These are phyloP conservation scores for Fragaria iinumae DNA, from an alignment of 306 rosid species.

Conservation along the genomic window DNA sequence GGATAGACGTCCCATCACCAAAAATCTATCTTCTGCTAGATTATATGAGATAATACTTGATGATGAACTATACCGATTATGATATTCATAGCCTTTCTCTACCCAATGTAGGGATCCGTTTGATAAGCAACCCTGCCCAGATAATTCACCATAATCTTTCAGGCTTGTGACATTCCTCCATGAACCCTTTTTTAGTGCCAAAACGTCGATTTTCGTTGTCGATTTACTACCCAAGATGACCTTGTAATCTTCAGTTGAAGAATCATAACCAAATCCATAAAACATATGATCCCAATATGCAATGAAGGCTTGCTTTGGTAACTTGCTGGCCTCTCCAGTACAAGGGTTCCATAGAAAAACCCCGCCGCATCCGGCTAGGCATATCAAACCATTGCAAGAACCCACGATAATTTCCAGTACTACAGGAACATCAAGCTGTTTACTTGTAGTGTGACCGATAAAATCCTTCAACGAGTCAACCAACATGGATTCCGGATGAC, in stretches of 20 bases:
- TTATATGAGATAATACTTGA: background rate
- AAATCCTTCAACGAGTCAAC: background rate
- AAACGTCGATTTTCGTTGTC: background rate
- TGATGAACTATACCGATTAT: background rate
- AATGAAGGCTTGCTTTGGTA: background rate
- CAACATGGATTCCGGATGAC: background rate
- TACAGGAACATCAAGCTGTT: background rate
- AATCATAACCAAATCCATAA: background rate
- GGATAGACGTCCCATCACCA: background rate
- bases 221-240: background rate
- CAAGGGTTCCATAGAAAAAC: background rate
- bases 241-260: background rate
- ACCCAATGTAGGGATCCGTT: background rate
- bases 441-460: background rate
- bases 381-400: constrained; percentile 1
- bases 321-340: background rate
- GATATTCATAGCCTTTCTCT: background rate
- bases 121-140: background rate
- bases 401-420: background rate
- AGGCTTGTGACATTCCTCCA: background rate
- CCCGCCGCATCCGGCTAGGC: background rate
- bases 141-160: background rate
- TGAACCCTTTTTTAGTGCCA: background rate
- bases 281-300: background rate
- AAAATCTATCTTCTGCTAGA: background rate